Conservation (phyloP, 2,329 filamentous ascomycete genomes). For the Exophiala lecanii-corni region DNA sequence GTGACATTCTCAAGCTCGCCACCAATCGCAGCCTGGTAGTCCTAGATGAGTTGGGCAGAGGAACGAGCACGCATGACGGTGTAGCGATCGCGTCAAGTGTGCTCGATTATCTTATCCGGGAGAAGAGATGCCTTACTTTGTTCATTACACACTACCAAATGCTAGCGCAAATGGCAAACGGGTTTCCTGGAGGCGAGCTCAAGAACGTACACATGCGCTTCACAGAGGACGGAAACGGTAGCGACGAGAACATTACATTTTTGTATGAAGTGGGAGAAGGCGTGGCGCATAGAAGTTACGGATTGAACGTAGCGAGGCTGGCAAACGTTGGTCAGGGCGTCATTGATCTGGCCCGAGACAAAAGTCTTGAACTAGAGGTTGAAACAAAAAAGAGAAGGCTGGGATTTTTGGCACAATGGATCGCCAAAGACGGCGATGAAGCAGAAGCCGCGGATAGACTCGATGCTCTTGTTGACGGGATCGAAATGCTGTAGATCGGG, state of each 20-base stretch:
- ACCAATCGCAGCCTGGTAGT: conserved; percentile 82
- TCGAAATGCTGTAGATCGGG: conserved; percentile 23
- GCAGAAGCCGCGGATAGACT: conserved; percentile 7
- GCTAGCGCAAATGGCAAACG: conserved; percentile 67
- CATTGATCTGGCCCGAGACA: conserved; percentile 71
- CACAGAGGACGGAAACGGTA: conserved; percentile 52
- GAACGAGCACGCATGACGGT: conserved; percentile 91
- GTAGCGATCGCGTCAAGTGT: conserved; percentile 94
- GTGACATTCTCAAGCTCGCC: conserved; percentile 82
- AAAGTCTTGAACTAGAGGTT: conserved; percentile 75
- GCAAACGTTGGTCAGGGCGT: conserved; percentile 74
- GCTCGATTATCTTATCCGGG: conserved; percentile 72
- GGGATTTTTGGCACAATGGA: conserved; percentile 26
- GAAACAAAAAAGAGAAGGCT: conserved; percentile 62
- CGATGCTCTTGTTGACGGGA: conserved; percentile 23
- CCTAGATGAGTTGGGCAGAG: conserved; percentile 88
- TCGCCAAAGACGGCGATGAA: conserved; percentile 2
- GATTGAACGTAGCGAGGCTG: conserved; percentile 83
- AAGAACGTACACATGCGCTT: conserved; percentile 96
- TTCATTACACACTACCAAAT: conserved; percentile 99
- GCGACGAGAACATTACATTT: conserved; percentile 74
- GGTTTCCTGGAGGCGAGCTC: conserved; percentile 61
- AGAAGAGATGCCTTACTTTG: conserved; percentile 72
- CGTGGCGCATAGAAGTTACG: conserved; percentile 89
- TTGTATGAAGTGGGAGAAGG: conserved; percentile 89